Evolutionary conservation across 257 asterid species (phyloP), one percentile per base, ranked within the genome.

Genomic region (Gentiana straminea): DNA sequence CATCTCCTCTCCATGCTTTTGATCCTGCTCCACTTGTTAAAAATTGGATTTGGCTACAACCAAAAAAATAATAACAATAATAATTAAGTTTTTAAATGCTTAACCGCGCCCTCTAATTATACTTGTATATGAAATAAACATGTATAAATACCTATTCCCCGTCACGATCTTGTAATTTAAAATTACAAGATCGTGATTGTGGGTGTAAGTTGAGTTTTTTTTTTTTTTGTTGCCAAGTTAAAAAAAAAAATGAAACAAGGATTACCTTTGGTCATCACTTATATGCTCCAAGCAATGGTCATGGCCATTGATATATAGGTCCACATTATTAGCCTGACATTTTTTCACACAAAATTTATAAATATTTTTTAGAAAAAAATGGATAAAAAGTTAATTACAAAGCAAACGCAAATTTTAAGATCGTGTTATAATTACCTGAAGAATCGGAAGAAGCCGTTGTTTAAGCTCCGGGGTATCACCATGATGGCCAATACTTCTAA

Each of bases 11-110:
- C 97, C 97, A 89, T 0, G 97, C 95, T 77, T 85, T 89, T 12
- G 97, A 89, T 7, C 95, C 97, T 2, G 94, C 95, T 55, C 97
- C 95, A 53, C 97, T 89, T 4, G 94, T 85, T 58, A 89, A 41
- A 59, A 83, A 89, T 47, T 83, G 86, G 3, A 89, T 83, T 0
- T 81, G 84, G 57, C 97, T 89, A 70, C 63, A 71, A 66, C 13
- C 4, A 3, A 35, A 53, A 0, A 12, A 33, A 36, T 45, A 4
- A 55, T 24, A 24, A 24, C 24, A 24, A 24, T 24, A 24, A 24
- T 24, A 24, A 24, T 24, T 24, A 24, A 24, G 24, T 24, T 24
- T 24, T 24, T 24, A 24, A 24, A 24, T 24, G 24, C 24, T 24
- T 24, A 24, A 24, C 24, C 24, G 24, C 24, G 24, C 0, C 24